Base-by-base conservation (phyloP, 352 stramenopile species). In the Hyaloperonospora brassicae region DNA sequence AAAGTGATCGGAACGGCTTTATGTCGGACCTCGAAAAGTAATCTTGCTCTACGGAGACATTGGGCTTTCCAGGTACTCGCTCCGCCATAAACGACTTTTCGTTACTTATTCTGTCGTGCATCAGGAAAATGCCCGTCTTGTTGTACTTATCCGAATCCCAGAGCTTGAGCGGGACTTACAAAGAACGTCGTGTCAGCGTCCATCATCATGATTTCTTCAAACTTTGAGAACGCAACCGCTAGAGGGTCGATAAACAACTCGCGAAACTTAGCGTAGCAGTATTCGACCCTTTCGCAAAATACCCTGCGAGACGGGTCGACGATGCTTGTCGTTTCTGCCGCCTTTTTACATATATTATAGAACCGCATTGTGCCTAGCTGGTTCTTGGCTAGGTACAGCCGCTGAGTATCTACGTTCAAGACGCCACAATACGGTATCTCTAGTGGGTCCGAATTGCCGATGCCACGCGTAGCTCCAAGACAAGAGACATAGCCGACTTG, bases 171-270 rank as follows among this genome's bases (percentile, higher is more conserved):
- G 27, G 76, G 79, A 56, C 68, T 82, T 21, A 81, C 62, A 25
- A 89, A 69, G 46, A 86, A 86, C 11, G 83, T 52, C 9, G 67
- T 73, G 50, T 89, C 74, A 13, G 76, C 76, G 58, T 87, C 79
- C 42, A 89, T 44, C 41, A 89, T 51, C 76, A 89, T 84, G 27
- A 89, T 45, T 54, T 89, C 72, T 27, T 76, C 61, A 38, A 89
- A 89, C n/a, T 62, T 64, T 9, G 79, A 87, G 52, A 76, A 81
- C 12, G 80, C 47, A 40, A 89, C 45, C 14, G 74, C 59, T 11
- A 87, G 57, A 41, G 84, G 21, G 56, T 84, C 83, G 55, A 87
- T 68, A 27, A 83, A 64, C 46, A 85, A 84, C 2, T 55, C 72
- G 4, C 74, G 64, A 47, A 77, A 86, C 1, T 53, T 52, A 1